phyloP scores from a whole-genome alignment of 2,329 filamentous ascomycete species.

The Pseudophaeomoniella oleicola region DNA sequence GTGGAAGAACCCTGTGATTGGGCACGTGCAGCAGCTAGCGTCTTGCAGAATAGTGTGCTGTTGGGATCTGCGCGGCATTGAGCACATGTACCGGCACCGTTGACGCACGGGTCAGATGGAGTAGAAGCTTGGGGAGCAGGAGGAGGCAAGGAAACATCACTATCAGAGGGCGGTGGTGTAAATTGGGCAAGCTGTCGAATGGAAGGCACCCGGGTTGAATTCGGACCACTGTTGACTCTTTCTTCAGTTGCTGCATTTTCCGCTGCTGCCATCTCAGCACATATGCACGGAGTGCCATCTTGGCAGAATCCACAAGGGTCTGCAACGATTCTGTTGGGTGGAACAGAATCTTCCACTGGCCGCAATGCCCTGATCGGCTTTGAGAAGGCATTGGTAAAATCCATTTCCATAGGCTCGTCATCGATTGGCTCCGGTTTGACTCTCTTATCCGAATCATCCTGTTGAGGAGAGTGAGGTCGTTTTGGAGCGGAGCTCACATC shows the following conservation, averaged over 20 bases:
- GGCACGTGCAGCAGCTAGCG: conserved; percentile 49
- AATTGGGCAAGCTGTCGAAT: conserved; percentile 23
- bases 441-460: conserved; percentile 37
- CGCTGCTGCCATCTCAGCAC: conserved; percentile 48
- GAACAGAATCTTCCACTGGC: conserved; percentile 11
- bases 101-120: conserved; percentile 35
- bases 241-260: conserved; percentile 7
- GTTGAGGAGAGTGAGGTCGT: conserved; percentile 18
- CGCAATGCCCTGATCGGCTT: conserved; percentile 15
- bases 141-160: conserved; percentile 41
- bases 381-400: conserved; percentile 42
- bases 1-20: conserved; percentile 13
- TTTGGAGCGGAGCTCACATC: conserved; percentile 20
- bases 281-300: conserved; percentile 69
- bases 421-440: conserved; percentile 26
- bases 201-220: neutral
- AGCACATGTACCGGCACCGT: conserved; percentile 63
- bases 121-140: conserved; percentile 17
- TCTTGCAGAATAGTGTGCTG: conserved; percentile 70
- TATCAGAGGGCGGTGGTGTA: conserved; percentile 38
- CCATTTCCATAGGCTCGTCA: conserved; percentile 46
- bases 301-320: conserved; percentile 73
- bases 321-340: conserved; percentile 29
- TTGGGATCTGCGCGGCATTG: conserved; percentile 66
- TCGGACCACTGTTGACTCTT: neutral